Base-by-base conservation (phyloP, 352 stramenopile species). In the Phytophthora quininea region DNA sequence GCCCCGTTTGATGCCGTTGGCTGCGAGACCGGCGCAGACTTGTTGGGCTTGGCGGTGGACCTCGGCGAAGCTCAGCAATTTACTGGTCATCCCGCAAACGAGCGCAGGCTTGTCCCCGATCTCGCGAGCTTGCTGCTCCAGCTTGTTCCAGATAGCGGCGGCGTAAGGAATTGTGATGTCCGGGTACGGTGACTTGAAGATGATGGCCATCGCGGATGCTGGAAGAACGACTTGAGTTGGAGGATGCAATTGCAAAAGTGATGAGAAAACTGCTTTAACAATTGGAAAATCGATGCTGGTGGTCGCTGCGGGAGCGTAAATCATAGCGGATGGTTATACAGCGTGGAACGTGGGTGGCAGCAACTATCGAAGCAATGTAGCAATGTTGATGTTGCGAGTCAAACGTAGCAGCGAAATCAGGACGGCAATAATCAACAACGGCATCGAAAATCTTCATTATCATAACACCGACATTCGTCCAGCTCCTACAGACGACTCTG, bases 141-240 rank as follows among this genome's bases (percentile, higher is more conserved):
- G 35, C 14, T 67, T 73, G 58, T 82, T 71, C 74, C 73, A 88
- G 50, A 88, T 50, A 1, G 67, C 76, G 37, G 67, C 62, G 49
- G 84, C 68, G 8, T 70, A 33, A 4, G 71, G 71, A 48, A 83
- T 66, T 33, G 43, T 5, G 9, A 85, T 24, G 24, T 66, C 54
- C 1, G 48, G 47, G 54, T 74, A 73, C 38, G 73, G 74, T 11
- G 79, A 84, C 51, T 69, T 72, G 67, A 74, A 87, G 65, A 83
- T 73, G 61, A 71, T 83, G 3, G 57, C 24, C 64, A 71, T 64
- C 19, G 43, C 6, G 43, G 29, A 5, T 49, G 43, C 4, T 24
- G 19, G 19, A 24, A 24, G 19, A 24, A 24, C 19, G 19, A 50
- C 12, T 53, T 53, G 47, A 2, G 7, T 51, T 2, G 30, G 11